Base-by-base conservation (phyloP, 2,329 filamentous ascomycete species). In the Apiospora pterosperma region DNA sequence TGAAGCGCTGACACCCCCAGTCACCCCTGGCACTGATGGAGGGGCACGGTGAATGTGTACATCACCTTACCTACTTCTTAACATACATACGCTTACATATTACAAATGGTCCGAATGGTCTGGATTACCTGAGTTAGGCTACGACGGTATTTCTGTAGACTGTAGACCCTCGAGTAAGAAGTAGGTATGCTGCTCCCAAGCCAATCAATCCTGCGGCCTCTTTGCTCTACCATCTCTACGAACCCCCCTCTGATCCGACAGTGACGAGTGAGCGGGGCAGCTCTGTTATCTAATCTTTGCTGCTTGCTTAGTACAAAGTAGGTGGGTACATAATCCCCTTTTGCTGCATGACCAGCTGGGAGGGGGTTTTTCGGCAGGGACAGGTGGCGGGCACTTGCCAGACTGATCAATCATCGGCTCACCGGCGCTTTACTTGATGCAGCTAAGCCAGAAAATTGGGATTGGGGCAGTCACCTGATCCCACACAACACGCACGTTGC, bases 401-500 rank as follows among this genome's bases (percentile, higher is more conserved):
- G 28, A 19, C 48, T 55, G 48, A 34, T 19, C 48, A 19, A 14
- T 34, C 3, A 4, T 34, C 28, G 14, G 28, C 44, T 55, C 16
- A 34, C 16, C n/a, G 25, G 48, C 48, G 34, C 48, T 55, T 55
- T 55, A 28, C 48, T 28, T 25, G 34, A 55, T 55, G 19, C 25
- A 55, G 48, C 48, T 55, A 55, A 55, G 48, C 28, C 19, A 55
- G 16, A 55, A 55, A 55, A 55, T n/a, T 28, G 31, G 48, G 48
- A 55, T 55, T 55, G 48, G 48, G 48, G 48, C 48, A 55, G 48
- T 55, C 48, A 55, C 48, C 48, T 60, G 28, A 62, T 62, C 60
- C 38, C 60, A 62, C 60, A 62, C 60, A 62, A 62, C 60, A 39
- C 39, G 60, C 60, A 42, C 38, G 38, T 25, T 60, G 23, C 60